Evolutionary conservation across 2,329 filamentous ascomycete genomes (phyloP), one percentile per base, ranked within the genome.

Genomic region (Aureobasidium sp.): DNA sequence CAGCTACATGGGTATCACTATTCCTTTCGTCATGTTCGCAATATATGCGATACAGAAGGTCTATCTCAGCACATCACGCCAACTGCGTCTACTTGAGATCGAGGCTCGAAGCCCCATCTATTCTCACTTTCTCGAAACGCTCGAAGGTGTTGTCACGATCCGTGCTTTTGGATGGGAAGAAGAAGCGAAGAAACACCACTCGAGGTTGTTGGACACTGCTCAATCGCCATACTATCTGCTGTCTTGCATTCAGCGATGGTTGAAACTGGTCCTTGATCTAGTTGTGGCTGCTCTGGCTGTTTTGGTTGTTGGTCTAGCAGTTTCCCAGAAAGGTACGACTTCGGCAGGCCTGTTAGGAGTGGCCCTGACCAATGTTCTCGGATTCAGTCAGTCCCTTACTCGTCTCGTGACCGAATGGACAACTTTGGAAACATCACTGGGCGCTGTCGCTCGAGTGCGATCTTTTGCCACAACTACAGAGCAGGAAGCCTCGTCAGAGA

Each of bases 361-460:
- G 8, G 79, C 79, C 0, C 70, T 84, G 12, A 69, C 81, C 17
- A 81, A 81, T 57, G 74, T 82, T 39, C 78, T 83, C 20, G 70
- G 75, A n/a, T 81, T 84, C 69, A 81, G 77, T 44, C 74, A 79
- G 51, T 77, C 74, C 57, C 74, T 83, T 64, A 80, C 79, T 64
- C 67, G 79, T 3, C 68, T 82, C n/a, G 74, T 81, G 3, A 68
- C 74, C 0, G 78, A 75, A 53, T 85, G 81, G 81, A 84, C 82
- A 0, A 75, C 77, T 53, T 71, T 85, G 15, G 82, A 85, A 65
- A 84, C 81, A 0, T 77, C 79, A 26, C 77, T 85, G 39, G 82
- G 82, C 10, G 81, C 81, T 13, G 76, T 85, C 7, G 72, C 77
- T 4, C 75, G 82, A 20, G 74, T 51, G 9, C 47, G 47, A 1